These are phyloP conservation scores for Aspergillus ostianus DNA, from an alignment of 495 filamentous ascomycete species.

Conservation along the genomic window DNA sequence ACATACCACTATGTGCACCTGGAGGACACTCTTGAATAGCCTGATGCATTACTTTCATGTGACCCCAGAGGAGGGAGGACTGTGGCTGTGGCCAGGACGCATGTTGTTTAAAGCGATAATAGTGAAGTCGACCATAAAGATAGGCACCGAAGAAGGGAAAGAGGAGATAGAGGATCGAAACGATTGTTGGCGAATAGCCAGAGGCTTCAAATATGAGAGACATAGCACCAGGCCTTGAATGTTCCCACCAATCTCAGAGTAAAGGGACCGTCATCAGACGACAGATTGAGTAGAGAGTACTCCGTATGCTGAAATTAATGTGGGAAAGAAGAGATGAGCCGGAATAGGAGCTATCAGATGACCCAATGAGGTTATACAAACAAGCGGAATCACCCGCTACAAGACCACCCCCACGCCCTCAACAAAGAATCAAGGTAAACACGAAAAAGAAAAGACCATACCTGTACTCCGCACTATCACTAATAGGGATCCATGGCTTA, in stretches of 20 bases:
- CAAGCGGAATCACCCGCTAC: too few species aligned
- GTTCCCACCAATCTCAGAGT: too few species aligned
- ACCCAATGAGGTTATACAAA: too few species aligned
- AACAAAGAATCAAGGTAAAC: background rate
- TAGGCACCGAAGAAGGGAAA: background rate
- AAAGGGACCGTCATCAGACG: background rate
- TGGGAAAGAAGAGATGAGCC: too few species aligned
- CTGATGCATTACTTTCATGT: background rate
- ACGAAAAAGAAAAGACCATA: background rate
- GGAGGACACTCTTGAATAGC: background rate
- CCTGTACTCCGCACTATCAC: too few species aligned
- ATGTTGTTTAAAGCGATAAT: background rate
- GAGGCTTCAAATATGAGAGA: background rate
- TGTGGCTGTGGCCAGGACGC: constrained; percentile 3
- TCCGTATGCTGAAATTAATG: too few species aligned
- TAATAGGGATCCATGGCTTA: background rate
- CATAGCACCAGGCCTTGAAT: background rate
- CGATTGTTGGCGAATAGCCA: background rate
- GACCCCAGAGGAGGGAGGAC: constrained; percentile 1
- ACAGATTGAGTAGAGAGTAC: too few species aligned
- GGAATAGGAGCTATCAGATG: too few species aligned
- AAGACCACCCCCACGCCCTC: too few species aligned
- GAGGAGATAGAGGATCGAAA: background rate
- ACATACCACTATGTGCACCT: background rate
- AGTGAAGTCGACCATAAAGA: background rate